These are phyloP conservation scores for Athelia sp. DNA, from an alignment of 1,284 basidiomycete species.

Conservation along the genomic window DNA sequence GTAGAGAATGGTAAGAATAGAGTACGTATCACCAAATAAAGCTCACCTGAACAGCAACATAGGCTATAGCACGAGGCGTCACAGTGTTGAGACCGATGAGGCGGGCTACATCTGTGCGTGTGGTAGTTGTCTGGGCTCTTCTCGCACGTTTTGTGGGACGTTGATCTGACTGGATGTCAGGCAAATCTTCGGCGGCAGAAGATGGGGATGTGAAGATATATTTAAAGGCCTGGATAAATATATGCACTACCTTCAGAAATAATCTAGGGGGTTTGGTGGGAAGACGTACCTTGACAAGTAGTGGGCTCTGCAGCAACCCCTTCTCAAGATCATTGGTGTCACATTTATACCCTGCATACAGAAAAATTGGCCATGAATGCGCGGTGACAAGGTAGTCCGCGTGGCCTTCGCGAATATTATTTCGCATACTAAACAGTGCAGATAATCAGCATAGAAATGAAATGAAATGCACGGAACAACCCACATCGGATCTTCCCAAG, in stretches of 20 bases:
- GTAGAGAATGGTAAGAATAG: not conserved
- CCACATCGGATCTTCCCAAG: constrained; percentile 20
- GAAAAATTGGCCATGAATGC: constrained; percentile 11
- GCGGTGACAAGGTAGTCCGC: constrained; percentile 11
- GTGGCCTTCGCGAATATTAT: constrained; percentile 11
- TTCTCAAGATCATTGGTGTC: constrained; percentile 10
- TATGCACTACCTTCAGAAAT: not conserved
- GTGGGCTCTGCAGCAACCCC: constrained; percentile 16
- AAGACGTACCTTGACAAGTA: constrained; percentile 18
- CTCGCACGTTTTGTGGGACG: constrained; percentile 4
- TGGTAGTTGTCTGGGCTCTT: constrained; percentile 1
- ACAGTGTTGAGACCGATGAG: constrained; percentile 17
- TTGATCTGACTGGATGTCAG: not conserved
- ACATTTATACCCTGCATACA: constrained; percentile 12
- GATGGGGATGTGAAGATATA: constrained; percentile 23
- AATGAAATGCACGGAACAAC: not conserved
- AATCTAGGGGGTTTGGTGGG: too few relatives aligned
- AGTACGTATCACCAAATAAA: not conserved
- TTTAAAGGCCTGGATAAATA: constrained; percentile 16
- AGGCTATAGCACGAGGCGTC: constrained; percentile 21
- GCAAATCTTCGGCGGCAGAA: constrained; percentile 16
- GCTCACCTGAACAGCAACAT: constrained; percentile 20
- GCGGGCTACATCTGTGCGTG: constrained; percentile 14
- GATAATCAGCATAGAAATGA: not conserved
- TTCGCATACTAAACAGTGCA: constrained; percentile 6